These are phyloP conservation scores for Thalassiosira delicatula DNA, from an alignment of 352 stramenopile genomes.

Conservation along the genomic window DNA sequence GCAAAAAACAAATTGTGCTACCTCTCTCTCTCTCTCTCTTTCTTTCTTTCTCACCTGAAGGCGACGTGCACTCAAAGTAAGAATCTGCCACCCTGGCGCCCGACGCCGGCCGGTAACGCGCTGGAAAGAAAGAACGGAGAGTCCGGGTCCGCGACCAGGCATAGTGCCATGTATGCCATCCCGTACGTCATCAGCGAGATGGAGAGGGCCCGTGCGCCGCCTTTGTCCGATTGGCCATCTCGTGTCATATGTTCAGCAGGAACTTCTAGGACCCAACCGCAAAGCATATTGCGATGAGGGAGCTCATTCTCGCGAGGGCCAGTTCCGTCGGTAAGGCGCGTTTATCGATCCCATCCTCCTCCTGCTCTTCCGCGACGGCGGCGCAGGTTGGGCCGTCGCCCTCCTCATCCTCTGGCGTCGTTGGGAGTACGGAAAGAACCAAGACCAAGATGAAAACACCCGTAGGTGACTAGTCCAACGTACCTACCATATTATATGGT, in stretches of 20 bases:
- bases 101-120: conserved; percentile 56
- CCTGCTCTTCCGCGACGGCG: conserved; percentile 6
- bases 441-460: too few species aligned
- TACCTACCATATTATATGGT: too few species aligned
- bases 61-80: conserved; percentile 78
- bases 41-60: conserved; percentile 31
- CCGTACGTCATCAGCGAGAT: conserved; percentile 63
- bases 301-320: conserved; percentile 48
- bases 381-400: too few species aligned
- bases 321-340: conserved; percentile 13
- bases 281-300: conserved; percentile 61
- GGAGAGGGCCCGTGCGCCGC: conserved; percentile 64
- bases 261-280: conserved; percentile 80
- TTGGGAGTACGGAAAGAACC: too few species aligned
- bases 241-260: conserved; percentile 73
- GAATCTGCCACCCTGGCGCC: conserved; percentile 66
- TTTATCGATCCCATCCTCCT: neutral
- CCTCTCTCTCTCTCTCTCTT: too few species aligned
- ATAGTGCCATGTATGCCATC: conserved; percentile 67
- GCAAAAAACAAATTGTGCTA: too few species aligned
- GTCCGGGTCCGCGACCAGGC: conserved; percentile 62
- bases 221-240: conserved; percentile 67
- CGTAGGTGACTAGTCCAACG: too few species aligned
- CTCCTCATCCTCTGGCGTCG: too few species aligned
- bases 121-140: conserved; percentile 81